Evolutionary conservation across 371 early-diverging fungal genomes (phyloP).

Genomic region (Lichtheimia corymbifera): DNA sequence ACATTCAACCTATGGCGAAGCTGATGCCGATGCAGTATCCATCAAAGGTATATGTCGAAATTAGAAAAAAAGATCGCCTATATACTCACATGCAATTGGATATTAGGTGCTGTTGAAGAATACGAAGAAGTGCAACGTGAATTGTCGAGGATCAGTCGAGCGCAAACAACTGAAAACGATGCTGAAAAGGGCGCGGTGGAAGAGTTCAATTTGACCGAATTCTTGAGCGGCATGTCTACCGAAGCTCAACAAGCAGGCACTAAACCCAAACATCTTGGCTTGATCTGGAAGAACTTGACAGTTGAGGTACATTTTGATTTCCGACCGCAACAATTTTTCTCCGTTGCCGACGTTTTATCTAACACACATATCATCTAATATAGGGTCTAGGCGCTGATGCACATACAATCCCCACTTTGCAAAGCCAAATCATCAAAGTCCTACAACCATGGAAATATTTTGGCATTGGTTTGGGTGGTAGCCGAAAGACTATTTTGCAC

Average conservation of each 20-base stretch:
- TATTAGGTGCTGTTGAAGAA: slow-evolving; percentile 33
- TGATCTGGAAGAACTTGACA: slow-evolving; percentile 47
- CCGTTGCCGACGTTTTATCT: too few relatives aligned
- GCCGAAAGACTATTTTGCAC: slow-evolving; percentile 41
- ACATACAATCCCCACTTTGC: slow-evolving; percentile 33
- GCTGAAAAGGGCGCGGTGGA: slow-evolving; percentile 29
- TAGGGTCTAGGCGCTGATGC: slow-evolving; percentile 44
- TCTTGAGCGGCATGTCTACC: slow-evolving; percentile 20
- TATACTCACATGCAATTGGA: background rate
- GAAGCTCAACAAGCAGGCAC: slow-evolving; percentile 17
- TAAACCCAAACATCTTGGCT: slow-evolving; percentile 43
- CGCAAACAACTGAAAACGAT: slow-evolving; percentile 7
- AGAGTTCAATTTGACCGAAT: slow-evolving; percentile 36
- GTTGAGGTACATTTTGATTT: slow-evolving; percentile 22
- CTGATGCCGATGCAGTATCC: slow-evolving; percentile 45
- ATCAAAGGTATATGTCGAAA: slow-evolving; percentile 24
- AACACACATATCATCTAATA: background rate
- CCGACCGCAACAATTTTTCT: too few relatives aligned
- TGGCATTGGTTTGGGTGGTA: slow-evolving; percentile 12
- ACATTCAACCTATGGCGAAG: slow-evolving; percentile 34
- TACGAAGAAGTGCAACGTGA: slow-evolving; percentile 49
- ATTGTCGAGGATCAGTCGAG: slow-evolving; percentile 40
- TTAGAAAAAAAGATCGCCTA: background rate
- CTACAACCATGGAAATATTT: slow-evolving; percentile 32
- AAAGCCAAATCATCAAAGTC: slow-evolving; percentile 12